Base-by-base conservation (phyloP, 495 filamentous ascomycete species). In the Xylaria nigripes region DNA sequence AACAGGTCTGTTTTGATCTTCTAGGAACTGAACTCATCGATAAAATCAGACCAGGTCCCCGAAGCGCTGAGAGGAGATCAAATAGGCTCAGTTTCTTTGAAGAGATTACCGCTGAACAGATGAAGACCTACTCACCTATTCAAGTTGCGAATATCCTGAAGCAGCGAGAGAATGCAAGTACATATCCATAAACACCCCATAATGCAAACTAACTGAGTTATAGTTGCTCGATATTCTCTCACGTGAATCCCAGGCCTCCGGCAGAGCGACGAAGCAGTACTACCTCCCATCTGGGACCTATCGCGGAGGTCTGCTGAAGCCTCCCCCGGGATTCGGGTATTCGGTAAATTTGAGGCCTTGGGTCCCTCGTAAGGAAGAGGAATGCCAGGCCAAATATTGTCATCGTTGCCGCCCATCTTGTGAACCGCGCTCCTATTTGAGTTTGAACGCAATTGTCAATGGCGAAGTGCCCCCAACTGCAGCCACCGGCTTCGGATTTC, bases 301-400 rank as follows among this genome's bases (percentile, higher is more conserved):
- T 18, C 13, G 9, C 10, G 30, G 43, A 15, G 4, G 18, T 19
- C 30, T 16, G 18, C 16, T n/a, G 23, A 54, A 24, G 2, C 46
- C 55, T 50, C 53, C 53, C 3, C 52, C 61, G 15, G 51, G 56
- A 19, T 50, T 57, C 41, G 45, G 45, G 1, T 52, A 47, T 21
- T 46, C 61, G 22, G 27, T 58, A 21, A 45, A 56, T 12, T 51
- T 38, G 27, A 65, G 48, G 40, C 66, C 69, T 27, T 75, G 72
- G 76, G 54, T 76, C 48, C 70, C 74, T 27, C 42, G 57, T 42
- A n/a, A 50, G 23, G 43, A 57, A 0, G 40, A 57, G 1, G 75
- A 76, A 51, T 86, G 82, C 60, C 70, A 67, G 48, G 77, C 68
- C 61, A 76, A 66, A 44, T 70, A 71, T 54, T 86, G 82, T 58